Evolutionary conservation across 352 stramenopile species (phyloP), one percentile per base, ranked within the genome.

Genomic region (Pythium diclinum): DNA sequence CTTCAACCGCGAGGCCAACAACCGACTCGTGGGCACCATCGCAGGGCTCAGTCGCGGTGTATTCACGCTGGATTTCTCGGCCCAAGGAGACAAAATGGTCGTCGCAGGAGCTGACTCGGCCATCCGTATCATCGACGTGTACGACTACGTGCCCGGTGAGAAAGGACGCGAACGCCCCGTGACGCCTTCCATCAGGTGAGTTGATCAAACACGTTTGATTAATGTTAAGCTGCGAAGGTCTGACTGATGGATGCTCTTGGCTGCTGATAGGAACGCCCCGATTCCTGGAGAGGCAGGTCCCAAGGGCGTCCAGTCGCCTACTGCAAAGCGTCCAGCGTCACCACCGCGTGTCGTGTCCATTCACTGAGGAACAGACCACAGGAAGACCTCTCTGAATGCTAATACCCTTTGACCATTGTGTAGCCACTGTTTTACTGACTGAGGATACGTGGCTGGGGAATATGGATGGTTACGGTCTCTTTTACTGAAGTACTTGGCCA

Each of bases 101-200:
- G 87, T 97, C 32, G 88, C 81, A 28, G 87, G 89, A 4, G 89
- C 86, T 14, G 88, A 97, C 54, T 73, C 85, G 8, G 87, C 88
- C 8, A 96, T 97, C 71, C 84, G 89, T 28, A 94, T 97, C 67
- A 94, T 97, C 53, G 87, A 96, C 61, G 80, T 97, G 25, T 88
- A 94, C 67, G 83, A 94, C 67, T 79, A 88, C 47, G 58, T 88
- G 34, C 77, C 79, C 14, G 79, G 81, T 30, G 81, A 90, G 55
- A 92, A 86, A 52, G 74, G 62, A 7, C 83, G 86, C 38, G 86
- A 95, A 56, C 77, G 80, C 17, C 84, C 84, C 1, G 76, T 89
- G 17, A 87, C 83, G 8, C 81, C 78, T 6, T 92, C 84, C 3
- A 91, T 92, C 34, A 58, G 54, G 67, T 73, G 55, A 25, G 67